These are phyloP conservation scores for Phytomonas francai DNA, from an alignment of 208 protist species.

Conservation along the genomic window DNA sequence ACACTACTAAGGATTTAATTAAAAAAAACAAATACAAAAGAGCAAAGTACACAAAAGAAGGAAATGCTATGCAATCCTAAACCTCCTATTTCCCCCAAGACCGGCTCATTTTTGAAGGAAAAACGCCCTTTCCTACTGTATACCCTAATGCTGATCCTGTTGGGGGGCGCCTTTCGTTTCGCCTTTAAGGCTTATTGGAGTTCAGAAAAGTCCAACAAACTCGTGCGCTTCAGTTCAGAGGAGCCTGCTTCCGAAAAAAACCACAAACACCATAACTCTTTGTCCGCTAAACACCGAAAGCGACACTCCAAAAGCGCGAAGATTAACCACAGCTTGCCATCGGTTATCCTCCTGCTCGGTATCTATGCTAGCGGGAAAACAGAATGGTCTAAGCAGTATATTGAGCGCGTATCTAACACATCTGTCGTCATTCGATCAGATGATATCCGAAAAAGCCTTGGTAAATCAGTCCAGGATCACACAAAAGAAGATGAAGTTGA, in stretches of 20 bases:
- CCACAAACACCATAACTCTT: too few relatives aligned
- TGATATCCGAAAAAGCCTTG: constrained; percentile 28
- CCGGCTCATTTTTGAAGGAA: too few relatives aligned
- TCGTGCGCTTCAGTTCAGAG: too few relatives aligned
- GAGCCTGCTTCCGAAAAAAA: constrained; percentile 1
- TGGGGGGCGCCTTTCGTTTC: too few relatives aligned
- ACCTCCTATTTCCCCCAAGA: too few relatives aligned
- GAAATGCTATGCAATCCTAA: background rate
- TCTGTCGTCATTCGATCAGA: constrained; percentile 50
- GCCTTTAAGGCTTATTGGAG: too few relatives aligned
- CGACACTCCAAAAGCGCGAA: constrained; percentile 15
- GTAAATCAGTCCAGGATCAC: constrained; percentile 43
- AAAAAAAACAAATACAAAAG: background rate
- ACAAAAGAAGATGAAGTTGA: constrained; percentile 47
- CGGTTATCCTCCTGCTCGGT: constrained; percentile 53
- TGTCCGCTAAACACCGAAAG: background rate
- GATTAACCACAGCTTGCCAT: constrained; percentile 38
- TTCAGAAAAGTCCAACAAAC: too few relatives aligned
- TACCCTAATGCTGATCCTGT: too few relatives aligned
- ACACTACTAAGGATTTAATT: too few relatives aligned
- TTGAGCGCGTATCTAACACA: constrained; percentile 47
- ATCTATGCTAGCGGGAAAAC: constrained; percentile 78
- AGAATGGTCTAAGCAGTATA: constrained; percentile 65
- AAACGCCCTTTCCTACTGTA: too few relatives aligned
- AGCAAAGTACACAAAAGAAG: background rate